These are phyloP conservation scores for Globomyces sp. DNA, from an alignment of 371 early-diverging fungal species.

Conservation along the genomic window DNA sequence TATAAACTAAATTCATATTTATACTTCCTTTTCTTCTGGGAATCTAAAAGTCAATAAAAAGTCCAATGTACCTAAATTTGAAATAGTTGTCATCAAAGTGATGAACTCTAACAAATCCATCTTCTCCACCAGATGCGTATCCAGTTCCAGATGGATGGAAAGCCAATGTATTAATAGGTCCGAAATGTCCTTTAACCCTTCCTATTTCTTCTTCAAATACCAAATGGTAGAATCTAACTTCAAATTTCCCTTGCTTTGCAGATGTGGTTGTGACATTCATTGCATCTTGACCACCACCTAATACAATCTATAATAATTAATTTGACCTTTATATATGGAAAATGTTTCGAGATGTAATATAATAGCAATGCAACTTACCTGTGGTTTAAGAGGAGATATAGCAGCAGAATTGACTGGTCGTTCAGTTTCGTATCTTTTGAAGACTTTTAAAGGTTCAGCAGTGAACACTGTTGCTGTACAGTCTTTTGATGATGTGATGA, in stretches of 20 bases:
- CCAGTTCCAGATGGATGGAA: conserved; percentile 92
- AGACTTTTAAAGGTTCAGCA: conserved; percentile 71
- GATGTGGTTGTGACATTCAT: conserved; percentile 96
- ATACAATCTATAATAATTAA: conserved; percentile 31
- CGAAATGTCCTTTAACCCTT: conserved; percentile 98
- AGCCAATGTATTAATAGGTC: conserved; percentile 99
- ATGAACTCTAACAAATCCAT: conserved; percentile 94
- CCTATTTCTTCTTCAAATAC: conserved; percentile 97
- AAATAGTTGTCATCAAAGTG: conserved; percentile 96
- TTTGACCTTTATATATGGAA: not conserved
- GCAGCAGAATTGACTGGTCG: conserved; percentile 97
- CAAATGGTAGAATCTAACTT: conserved; percentile 98
- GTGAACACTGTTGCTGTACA: conserved; percentile 91
- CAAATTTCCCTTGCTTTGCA: conserved; percentile 96
- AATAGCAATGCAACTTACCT: conserved; percentile 24
- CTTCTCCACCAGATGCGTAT: conserved; percentile 95
- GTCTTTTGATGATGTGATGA: conserved; percentile 97
- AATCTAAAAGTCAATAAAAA: not conserved
- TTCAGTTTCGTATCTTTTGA: conserved; percentile 88
- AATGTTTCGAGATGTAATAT: no score
- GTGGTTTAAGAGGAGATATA: conserved; percentile 74
- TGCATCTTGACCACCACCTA: conserved; percentile 79
- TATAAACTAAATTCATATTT: not conserved
- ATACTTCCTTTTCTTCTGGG: conserved; percentile 6
- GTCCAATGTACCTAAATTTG: conserved; percentile 68